Base-by-base conservation (phyloP, 768 basidiomycete genomes). In the Boletus reticuloceps region DNA sequence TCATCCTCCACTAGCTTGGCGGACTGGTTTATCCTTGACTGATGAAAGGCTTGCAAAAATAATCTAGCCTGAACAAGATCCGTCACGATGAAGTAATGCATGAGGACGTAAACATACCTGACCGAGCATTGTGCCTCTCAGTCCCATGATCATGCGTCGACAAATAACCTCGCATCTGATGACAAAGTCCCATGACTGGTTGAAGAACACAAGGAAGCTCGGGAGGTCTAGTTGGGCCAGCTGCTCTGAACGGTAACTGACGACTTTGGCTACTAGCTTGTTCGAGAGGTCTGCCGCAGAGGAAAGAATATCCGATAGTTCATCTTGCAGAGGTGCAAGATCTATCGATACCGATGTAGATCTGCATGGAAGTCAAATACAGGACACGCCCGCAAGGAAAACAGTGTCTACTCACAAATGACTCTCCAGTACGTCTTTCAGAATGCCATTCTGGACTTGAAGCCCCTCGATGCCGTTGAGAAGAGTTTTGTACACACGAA, bases 1-100 rank as follows among this genome's bases (percentile, higher is more conserved):
- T 99, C 97, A 61, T 98, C 94, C 69, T 98, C 94, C 9, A 99
- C 96, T 27, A 92, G 74, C 68, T 89, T 92, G 27, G 96, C 95
- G 4, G 88, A 89, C 52, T 80, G 80, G 4, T 86, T 82, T 42
- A 98, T 81, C 48, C 89, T 81, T 12, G 79, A 72, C 61, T 94
- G 86, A 66, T 99, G 97, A 74, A 95, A 98, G 1, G 77, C 72
- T 64, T 89, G 85, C 27, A 99, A 75, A 75, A 95, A 99, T 11
- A 82, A 73, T 73, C 94, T 95, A 7, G 94, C 91, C 87, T 94
- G 32, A 36, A 50, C 37, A 20, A 40, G 62, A 51, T 37, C 27
- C 10, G 37, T 58, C 47, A 42, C 19, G 16, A 36, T 19, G 16
- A 11, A 31, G 22, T 19, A 22, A 45, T 37, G 38, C 29, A 43